These are phyloP conservation scores for Neofusicoccum parvum DNA, from an alignment of 2,329 filamentous ascomycete genomes.

Conservation along the genomic window DNA sequence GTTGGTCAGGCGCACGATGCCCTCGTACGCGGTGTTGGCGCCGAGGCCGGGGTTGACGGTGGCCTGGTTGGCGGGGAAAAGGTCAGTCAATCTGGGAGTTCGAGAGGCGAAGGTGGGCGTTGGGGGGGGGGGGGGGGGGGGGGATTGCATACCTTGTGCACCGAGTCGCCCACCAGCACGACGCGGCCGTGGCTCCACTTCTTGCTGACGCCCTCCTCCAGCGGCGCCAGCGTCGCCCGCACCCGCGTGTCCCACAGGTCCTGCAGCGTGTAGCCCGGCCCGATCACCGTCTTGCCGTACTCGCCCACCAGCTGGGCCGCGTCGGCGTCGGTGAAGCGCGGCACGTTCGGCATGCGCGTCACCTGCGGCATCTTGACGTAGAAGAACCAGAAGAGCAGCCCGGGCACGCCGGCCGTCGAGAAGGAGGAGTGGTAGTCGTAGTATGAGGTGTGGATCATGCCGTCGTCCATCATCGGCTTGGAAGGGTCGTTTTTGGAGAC, in stretches of 20 bases:
- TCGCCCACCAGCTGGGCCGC: slow-evolving; percentile 26
- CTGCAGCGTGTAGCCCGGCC: slow-evolving; percentile 20
- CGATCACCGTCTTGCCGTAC: slow-evolving; percentile 16
- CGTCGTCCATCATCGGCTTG: slow-evolving; percentile 5
- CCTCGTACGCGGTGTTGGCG: slow-evolving; percentile 7
- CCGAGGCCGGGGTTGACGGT: slow-evolving; percentile 15
- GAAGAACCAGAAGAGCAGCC: slow-evolving; percentile 16
- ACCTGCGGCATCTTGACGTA: slow-evolving; percentile 2
- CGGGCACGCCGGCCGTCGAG: slow-evolving; percentile 23
- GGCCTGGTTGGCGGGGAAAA: no score
- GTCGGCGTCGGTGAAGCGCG: slow-evolving; percentile 37
- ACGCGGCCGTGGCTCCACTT: slow-evolving; percentile 7
- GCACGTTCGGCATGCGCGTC: neutral
- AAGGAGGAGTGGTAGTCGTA: slow-evolving; percentile 23
- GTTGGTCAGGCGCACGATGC: slow-evolving; percentile 10
- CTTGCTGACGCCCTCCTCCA: slow-evolving; percentile 10
- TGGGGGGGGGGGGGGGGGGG: no score
- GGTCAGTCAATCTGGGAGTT: neutral
- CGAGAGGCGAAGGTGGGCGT: neutral
- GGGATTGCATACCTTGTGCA: slow-evolving; percentile 5
- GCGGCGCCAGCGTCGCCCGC: neutral
- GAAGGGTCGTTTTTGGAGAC: neutral
- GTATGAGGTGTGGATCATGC: slow-evolving; percentile 24
- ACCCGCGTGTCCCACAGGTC: slow-evolving; percentile 5
- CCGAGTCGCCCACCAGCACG: neutral